Evolutionary conservation across 1,139 yeast species (phyloP).

Genomic region (Hyphopichia fennica): DNA sequence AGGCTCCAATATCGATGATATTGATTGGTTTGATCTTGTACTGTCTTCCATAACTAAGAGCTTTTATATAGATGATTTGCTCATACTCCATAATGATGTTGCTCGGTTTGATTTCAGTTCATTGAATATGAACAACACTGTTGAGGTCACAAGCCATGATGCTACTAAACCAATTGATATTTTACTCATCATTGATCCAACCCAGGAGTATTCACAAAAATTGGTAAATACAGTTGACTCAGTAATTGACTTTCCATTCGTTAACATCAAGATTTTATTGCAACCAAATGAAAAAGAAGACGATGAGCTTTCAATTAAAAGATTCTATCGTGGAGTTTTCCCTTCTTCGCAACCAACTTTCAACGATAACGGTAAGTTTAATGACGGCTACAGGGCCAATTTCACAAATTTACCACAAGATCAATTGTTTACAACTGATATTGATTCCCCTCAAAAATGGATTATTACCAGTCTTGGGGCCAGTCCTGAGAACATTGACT

Average conservation of each 20-base stretch:
- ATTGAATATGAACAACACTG: slow-evolving; percentile 30
- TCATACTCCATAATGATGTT: slow-evolving; percentile 32
- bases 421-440: slow-evolving; percentile 53
- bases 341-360: slow-evolving; percentile 41
- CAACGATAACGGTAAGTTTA: slow-evolving; percentile 32
- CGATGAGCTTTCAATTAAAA: slow-evolving; percentile 48
- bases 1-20: slow-evolving; percentile 7
- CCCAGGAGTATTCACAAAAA: slow-evolving; percentile 66
- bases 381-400: slow-evolving; percentile 7
- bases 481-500: slow-evolving; percentile 40
- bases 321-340: slow-evolving; percentile 57
- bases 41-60: slow-evolving; percentile 46
- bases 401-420: slow-evolving; percentile 44
- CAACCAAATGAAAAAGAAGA: slow-evolving; percentile 49
- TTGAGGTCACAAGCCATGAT: slow-evolving; percentile 25
- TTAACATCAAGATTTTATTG: slow-evolving; percentile 54
- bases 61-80: slow-evolving; percentile 40
- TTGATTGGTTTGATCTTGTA: slow-evolving; percentile 52
- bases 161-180: slow-evolving; percentile 44
- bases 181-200: slow-evolving; percentile 67
- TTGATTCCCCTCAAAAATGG: slow-evolving; percentile 72
- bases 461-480: slow-evolving; percentile 45
- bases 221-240: slow-evolving; percentile 51
- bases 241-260: slow-evolving; percentile 40
- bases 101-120: slow-evolving; percentile 45